Evolutionary conservation across 2,329 filamentous ascomycete genomes (phyloP), one percentile per base, ranked within the genome.

Genomic region (Cordyceps cicadae): DNA sequence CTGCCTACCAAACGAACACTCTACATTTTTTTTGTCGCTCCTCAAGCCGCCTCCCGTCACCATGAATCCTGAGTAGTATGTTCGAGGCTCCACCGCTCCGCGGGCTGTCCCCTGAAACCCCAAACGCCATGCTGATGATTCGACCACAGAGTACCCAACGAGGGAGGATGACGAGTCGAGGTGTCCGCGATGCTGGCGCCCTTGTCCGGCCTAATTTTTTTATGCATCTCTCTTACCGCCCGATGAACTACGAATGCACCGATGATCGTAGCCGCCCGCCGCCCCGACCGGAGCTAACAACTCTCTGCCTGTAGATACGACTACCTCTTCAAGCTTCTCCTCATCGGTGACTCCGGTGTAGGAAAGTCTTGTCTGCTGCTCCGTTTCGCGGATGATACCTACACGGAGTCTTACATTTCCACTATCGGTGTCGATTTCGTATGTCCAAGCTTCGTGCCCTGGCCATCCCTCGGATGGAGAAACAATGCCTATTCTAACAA

Each of bases 261-360:
- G 56, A 24, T 51, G 49, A 17, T 15, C 61, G 29, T 49, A 43
- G 49, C 61, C 48, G 43, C 53, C 29, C 29, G 32, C 51, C 41
- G 56, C 63, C 62, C 62, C 61, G 24, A 37, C 32, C 3, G 11
- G 26, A 24, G 21, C 69, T 72, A 63, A 72, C 39, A 57, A 21
- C 60, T 56, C n/a, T 34, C n/a, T 11, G 21, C 48, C 59, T 59
- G 58, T 74, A 97, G 94, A 94, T 99, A 99, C 89, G 94, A 99
- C 77, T 99, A 99, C 79, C 92, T 99, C 74, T 99, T 99, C 87
- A 99, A 99, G 87, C 92, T 99, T 68, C 90, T 99, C 79, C 93
- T 99, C 82, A 99, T 99, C 87, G 94, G 94, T 79, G 94, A 99
- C 78, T 99, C 94, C 77, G 94, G 94, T 87, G 94, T 99, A 73